These are phyloP conservation scores for Aspergillus egyptiacus DNA, from an alignment of 495 filamentous ascomycete species.

Conservation along the genomic window DNA sequence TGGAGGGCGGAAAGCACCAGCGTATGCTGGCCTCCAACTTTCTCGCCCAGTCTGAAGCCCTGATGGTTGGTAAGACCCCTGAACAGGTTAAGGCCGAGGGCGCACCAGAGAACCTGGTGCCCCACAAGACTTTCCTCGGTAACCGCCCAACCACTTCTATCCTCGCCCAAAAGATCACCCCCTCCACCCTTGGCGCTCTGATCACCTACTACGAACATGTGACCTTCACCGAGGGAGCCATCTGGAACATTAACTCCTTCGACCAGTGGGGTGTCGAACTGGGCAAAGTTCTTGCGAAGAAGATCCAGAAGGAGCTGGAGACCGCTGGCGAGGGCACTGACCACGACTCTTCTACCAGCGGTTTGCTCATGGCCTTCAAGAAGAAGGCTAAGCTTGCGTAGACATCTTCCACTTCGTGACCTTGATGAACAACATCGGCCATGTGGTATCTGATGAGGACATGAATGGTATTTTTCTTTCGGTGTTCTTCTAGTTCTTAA, in stretches of 20 bases:
- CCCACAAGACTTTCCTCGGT: conserved; percentile 99
- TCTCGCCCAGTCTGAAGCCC: conserved; percentile 92
- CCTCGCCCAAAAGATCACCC: conserved; percentile 90
- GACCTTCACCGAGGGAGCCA: conserved; percentile 93
- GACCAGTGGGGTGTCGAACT: conserved; percentile 99
- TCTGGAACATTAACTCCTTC: conserved; percentile 99
- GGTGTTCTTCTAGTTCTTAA: conserved; percentile 9
- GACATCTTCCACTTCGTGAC: background rate
- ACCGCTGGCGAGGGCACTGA: conserved; percentile 57
- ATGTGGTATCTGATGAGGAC: conserved; percentile 27
- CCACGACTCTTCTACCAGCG: conserved; percentile 84
- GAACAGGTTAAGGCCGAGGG: conserved; percentile 87
- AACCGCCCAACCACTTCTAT: conserved; percentile 96
- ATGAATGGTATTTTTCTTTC: conserved; percentile 16
- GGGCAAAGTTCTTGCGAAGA: conserved; percentile 92
- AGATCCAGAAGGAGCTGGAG: conserved; percentile 75
- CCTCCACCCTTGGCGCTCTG: conserved; percentile 83
- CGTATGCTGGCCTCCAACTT: conserved; percentile 99
- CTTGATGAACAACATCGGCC: conserved; percentile 13
- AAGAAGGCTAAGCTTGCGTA: conserved; percentile 52
- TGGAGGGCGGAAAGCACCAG: conserved; percentile 87
- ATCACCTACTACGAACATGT: conserved; percentile 99
- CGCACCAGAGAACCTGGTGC: conserved; percentile 72
- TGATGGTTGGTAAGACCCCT: conserved; percentile 96
- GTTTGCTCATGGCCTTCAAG: conserved; percentile 84